Base-by-base conservation (phyloP, 192 early-diverging fungal genomes). In the Spizellomyces punctatus region DNA sequence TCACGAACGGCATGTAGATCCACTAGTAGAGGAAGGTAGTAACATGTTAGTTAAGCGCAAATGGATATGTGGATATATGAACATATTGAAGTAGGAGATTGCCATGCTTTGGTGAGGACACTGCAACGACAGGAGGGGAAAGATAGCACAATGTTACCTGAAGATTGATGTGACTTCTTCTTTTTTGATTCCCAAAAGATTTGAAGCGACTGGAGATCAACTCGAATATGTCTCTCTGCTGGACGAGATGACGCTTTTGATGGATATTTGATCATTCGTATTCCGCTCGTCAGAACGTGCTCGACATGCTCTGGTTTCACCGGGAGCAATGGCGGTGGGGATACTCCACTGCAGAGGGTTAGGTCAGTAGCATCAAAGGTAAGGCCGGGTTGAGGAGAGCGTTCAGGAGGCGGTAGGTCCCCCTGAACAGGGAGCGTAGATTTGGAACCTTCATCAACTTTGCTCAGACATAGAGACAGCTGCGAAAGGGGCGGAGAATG, bases 121-220 rank as follows among this genome's bases (percentile, higher is more conserved):
- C 27, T 36, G 27, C 27, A 36, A 0, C 27, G 27, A 36, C 0
- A 36, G 27, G 27, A 36, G 27, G 0, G 0, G 27, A 36, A 2
- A 36, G 1, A 36, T 36, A 36, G 27, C 27, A 36, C 3, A 36
- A 36, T 36, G 3, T 36, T 17, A 77, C 76, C 76, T 17, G 67
- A 49, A 16, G 75, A 46, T 12, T 64, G 67, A 54, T 58, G 12
- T 10, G 49, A 41, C 73, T 78, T 73, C 57, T 83, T 83, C 71
- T 83, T 83, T 45, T 79, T 79, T 14, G 75, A 77, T 58, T 83
- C 82, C 80, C 76, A 81, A 7, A 66, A 81, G 9, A 78, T 78
- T 56, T 73, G 76, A 48, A 78, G 48, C 5, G 75, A 66, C n/a
- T 56, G 21, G 58, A 75, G 62, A 52, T 76, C 77, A 21, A 84